A percentile compares a stretch with the other conserved stretches of the same genome.
These are phyloP conservation scores for Trichoderma sp. DNA, from an alignment of 2,329 filamentous ascomycete genomes.

Conservation along the genomic window DNA sequence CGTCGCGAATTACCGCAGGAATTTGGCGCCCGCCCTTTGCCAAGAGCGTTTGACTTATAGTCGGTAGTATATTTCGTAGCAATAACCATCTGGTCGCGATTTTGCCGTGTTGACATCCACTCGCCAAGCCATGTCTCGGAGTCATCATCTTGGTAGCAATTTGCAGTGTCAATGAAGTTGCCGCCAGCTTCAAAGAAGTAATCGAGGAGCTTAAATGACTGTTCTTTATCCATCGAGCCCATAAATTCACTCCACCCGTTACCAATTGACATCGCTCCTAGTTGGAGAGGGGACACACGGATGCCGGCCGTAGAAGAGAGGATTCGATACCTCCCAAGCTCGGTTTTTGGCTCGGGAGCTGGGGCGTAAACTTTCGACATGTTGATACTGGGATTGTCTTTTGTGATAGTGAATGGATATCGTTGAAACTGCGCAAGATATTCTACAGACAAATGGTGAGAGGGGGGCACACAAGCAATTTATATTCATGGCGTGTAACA, in stretches of 20 bases:
- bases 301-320: not conserved
- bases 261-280: not conserved
- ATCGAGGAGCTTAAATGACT: not conserved
- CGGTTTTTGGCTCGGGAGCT: not conserved
- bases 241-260: not conserved
- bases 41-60: not conserved
- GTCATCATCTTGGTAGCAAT: not conserved
- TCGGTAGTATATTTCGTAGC: not conserved
- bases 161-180: not conserved
- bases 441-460: not conserved
- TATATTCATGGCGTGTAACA: not conserved
- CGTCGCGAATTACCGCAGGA: not conserved
- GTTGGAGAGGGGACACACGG: not conserved
- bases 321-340: not conserved
- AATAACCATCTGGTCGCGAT: not conserved
- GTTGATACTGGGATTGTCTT: not conserved
- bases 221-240: not conserved
- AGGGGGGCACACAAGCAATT: not conserved
- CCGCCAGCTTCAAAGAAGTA: not conserved
- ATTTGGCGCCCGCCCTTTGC: not conserved
- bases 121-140: not conserved
- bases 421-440: accelerated
- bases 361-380: not conserved
- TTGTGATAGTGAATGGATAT: not conserved
- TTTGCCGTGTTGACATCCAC: not conserved